Percentiles rank a stretch among this genome's conserved stretches.
phyloP scores from a whole-genome alignment of 192 early-diverging fungal species.

The Backusella parvicylindrica region DNA sequence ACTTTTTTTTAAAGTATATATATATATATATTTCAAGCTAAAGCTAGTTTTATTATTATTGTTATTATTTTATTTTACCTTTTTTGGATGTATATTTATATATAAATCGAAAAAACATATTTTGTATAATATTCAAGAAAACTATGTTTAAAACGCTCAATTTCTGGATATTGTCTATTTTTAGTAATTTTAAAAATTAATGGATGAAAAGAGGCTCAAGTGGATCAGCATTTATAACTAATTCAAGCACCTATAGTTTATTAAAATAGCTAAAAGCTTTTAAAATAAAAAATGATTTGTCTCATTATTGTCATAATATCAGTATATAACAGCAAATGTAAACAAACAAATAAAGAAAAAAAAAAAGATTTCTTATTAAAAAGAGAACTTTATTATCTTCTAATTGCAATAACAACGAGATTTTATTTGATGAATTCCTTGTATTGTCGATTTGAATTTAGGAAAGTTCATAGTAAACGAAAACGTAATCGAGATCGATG shows the following conservation, averaged over 20 bases:
- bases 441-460: not conserved
- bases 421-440: too few species aligned
- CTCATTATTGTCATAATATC: too few species aligned
- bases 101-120: too few species aligned
- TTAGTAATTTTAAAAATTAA: not conserved
- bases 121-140: too few species aligned
- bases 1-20: too few species aligned
- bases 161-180: not conserved
- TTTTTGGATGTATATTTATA: too few species aligned
- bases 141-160: not conserved
- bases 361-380: not conserved
- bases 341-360: not conserved
- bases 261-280: not conserved
- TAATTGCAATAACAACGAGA: not conserved
- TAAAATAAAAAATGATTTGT: not conserved
- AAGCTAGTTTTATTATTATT: too few species aligned
- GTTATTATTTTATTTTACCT: too few species aligned
- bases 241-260: not conserved
- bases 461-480: not conserved
- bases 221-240: not conserved
- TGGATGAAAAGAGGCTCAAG: not conserved
- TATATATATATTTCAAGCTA: too few species aligned
- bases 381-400: not conserved
- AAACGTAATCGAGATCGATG: not conserved
- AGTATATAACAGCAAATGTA: too few species aligned